A percentile compares a stretch with the other conserved stretches of the same genome.
Evolutionary conservation across 352 stramenopile species (phyloP).

Genomic region (Globisporangium radiosum): DNA sequence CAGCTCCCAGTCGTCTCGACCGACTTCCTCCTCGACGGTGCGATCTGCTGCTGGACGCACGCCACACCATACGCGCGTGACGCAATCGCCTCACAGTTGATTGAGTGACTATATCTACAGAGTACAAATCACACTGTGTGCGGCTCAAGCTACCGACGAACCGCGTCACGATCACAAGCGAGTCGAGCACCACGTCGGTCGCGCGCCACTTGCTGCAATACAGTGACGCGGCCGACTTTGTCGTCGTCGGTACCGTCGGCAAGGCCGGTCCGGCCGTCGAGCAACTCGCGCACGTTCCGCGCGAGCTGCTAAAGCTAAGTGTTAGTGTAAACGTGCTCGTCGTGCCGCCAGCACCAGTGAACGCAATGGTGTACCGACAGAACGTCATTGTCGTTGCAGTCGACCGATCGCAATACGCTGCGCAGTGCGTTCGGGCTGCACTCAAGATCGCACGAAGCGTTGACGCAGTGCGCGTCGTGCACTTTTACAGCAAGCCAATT

Average conservation of each 20-base stretch:
- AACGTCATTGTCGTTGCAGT: constrained; percentile 55
- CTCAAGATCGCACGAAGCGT: constrained; percentile 49
- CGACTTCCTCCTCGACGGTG: constrained; percentile 55
- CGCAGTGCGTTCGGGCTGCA: constrained; percentile 34
- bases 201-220: constrained; percentile 30
- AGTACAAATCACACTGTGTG: constrained; percentile 44
- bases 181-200: constrained; percentile 16
- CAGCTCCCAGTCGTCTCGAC: constrained; percentile 52
- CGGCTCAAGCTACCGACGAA: constrained; percentile 34
- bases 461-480: constrained; percentile 42
- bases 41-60: neutral
- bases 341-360: constrained; percentile 42
- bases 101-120: constrained; percentile 9
- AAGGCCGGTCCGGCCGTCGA: constrained; percentile 52
- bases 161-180: constrained; percentile 28
- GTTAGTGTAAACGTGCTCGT: constrained; percentile 16
- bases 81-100: neutral
- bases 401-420: constrained; percentile 20
- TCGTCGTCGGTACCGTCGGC: constrained; percentile 49
- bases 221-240: constrained; percentile 23
- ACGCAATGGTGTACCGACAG: constrained; percentile 28
- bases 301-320: constrained; percentile 30
- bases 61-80: neutral
- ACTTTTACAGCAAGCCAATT: constrained; percentile 52
- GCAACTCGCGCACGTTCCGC: constrained; percentile 51